Evolutionary conservation across 768 basidiomycete genomes (phyloP), one percentile per base, ranked within the genome.

Genomic region (Amanita pallidorosea): DNA sequence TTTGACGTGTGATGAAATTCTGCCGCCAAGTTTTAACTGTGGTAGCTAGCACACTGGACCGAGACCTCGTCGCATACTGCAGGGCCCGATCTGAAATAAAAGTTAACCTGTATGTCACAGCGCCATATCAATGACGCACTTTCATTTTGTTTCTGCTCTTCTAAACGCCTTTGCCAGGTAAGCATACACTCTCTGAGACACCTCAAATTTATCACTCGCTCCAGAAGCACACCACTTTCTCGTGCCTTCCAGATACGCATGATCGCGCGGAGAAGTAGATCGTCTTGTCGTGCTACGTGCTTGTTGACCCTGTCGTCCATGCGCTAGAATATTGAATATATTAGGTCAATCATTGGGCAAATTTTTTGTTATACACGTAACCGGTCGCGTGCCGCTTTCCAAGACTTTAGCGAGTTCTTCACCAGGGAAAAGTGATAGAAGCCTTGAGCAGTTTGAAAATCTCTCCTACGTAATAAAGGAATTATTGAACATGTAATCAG

Each of bases 181-280:
- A 60, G 57, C 73, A 77, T 79, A 1, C 67, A 64, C 37, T 63
- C 63, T 56, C 71, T 75, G 41, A 76, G 47, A 7, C 80, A 56
- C 31, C 78, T 71, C 17, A 69, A 54, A 4, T 66, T 62, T 47
- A 69, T 73, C 33, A 81, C 76, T 42, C 75, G 71, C 51, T 76
- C 76, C 9, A 87, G 68, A 25, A 80, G 68, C 45, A 64, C 68
- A 27, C 80, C 81, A 7, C 80, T 75, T 57, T 83, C 83, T 35
- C 75, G 76, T 18, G 85, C 80, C 56, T 75, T 82, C 84, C 85
- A 84, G 3, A 85, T 74, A 43, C 79, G 70, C 57, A 72, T 64
- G 42, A 83, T 67, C 25, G 80, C 83, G 41, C 75, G 73, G 27
- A 85, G 53, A 18, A 85, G 69, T 12, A 81, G 67, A 48, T 69